Conservation (phyloP, 257 asterid genomes). For the Nicotiana knightiana region DNA sequence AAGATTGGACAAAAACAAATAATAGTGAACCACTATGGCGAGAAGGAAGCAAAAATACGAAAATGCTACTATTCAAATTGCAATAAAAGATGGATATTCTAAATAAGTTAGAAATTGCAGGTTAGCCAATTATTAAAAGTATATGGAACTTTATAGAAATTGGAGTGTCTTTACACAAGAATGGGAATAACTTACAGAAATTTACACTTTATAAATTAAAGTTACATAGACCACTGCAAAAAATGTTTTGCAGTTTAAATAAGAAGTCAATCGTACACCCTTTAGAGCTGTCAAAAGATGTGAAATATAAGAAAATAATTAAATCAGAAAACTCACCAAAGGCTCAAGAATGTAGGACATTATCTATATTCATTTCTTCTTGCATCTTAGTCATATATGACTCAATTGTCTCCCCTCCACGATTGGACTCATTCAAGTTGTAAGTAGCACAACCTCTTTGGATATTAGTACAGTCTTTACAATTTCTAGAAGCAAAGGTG, state of each 20-base stretch:
- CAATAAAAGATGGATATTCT: background rate
- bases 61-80: background rate
- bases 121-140: background rate
- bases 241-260: background rate
- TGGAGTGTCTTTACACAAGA: background rate
- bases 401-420: constrained; percentile 21
- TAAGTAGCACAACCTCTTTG: constrained; percentile 20
- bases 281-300: constrained; percentile 10
- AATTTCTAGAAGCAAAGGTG: constrained; percentile 17
- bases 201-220: constrained; percentile 1
- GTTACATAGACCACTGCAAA: constrained; percentile 9
- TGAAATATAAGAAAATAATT: constrained; percentile 4
- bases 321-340: constrained; percentile 29
- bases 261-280: background rate
- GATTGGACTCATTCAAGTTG: constrained; percentile 23
- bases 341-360: constrained; percentile 26
- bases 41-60: background rate
- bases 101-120: background rate
- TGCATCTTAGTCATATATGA: constrained; percentile 29
- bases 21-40: background rate
- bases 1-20: background rate
- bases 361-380: constrained; percentile 25
- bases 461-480: constrained; percentile 19
- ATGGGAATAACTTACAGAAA: constrained; percentile 6
- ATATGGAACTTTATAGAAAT: background rate